Evolutionary conservation across 139 green algal genomes (phyloP).

Genomic region (Coccomyxa sp.): DNA sequence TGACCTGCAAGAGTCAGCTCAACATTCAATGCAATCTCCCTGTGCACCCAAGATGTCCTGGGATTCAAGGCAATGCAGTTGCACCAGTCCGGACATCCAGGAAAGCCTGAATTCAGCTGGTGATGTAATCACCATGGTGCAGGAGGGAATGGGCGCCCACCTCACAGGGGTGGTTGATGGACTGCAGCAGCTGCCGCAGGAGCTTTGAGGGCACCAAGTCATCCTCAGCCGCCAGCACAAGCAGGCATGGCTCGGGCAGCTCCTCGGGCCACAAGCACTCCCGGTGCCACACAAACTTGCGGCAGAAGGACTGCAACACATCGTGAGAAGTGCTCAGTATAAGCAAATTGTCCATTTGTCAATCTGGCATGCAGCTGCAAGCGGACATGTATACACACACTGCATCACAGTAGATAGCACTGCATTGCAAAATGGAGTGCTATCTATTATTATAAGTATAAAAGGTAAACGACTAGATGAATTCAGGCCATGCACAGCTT

Average conservation of each 20-base stretch:
- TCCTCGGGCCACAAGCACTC: constrained; percentile 46
- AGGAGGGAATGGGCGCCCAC: background rate
- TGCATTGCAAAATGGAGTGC: no score
- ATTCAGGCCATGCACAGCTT: no score
- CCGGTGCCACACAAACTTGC: constrained; percentile 1
- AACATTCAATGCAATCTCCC: background rate
- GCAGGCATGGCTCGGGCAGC: constrained; percentile 27
- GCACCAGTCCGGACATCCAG: background rate
- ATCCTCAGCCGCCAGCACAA: constrained; percentile 24
- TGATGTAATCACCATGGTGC: background rate
- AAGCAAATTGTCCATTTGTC: no score
- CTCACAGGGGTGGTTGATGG: background rate
- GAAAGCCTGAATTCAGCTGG: background rate
- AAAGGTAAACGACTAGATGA: no score
- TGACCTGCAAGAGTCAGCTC: background rate
- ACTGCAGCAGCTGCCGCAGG: background rate
- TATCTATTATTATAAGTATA: no score
- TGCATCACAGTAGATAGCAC: no score
- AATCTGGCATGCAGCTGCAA: no score
- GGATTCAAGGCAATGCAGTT: no score
- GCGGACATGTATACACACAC: no score
- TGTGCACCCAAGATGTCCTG: background rate
- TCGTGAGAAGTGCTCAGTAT: no score
- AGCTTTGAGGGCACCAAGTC: background rate
- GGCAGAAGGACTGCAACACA: constrained; percentile 2